phyloP scores from a whole-genome alignment of 441 rosid genomes.

The Euphorbia celastroides region DNA sequence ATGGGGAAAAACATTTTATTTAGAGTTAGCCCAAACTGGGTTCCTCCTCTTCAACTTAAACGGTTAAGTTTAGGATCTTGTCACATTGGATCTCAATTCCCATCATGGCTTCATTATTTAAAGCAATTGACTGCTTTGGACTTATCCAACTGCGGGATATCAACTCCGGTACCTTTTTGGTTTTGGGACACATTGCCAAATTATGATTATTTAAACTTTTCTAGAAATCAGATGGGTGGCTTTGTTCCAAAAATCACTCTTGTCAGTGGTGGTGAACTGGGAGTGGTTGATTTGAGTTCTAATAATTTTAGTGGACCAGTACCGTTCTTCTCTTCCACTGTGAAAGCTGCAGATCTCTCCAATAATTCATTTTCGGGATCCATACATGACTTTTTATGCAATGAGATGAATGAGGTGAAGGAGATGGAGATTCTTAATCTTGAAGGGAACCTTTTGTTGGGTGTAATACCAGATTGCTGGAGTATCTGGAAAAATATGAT shows the following conservation, averaged over 20 bases:
- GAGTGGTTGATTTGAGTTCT: slow-evolving; percentile 4
- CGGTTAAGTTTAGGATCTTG: not conserved
- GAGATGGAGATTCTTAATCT: not conserved
- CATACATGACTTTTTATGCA: not conserved
- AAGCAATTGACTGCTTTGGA: not conserved
- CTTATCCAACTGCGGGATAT: not conserved
- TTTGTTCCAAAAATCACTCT: not conserved
- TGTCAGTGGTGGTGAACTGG: not conserved
- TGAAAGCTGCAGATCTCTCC: not conserved
- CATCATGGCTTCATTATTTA: not conserved
- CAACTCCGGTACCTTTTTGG: not conserved
- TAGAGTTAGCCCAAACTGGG: not conserved
- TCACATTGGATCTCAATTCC: not conserved
- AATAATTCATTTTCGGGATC: slow-evolving; percentile 3
- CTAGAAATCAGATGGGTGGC: not conserved
- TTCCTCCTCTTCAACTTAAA: not conserved
- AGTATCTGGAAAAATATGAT: not conserved
- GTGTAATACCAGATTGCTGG: slow-evolving; percentile 10
- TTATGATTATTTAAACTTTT: not conserved
- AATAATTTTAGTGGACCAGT: not conserved
- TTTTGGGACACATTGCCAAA: not conserved
- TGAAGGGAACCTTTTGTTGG: not conserved
- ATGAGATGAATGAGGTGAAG: not conserved
- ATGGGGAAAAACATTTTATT: not conserved
- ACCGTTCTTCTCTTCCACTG: not conserved